Evolutionary conservation across 352 stramenopile species (phyloP), one percentile per base, ranked within the genome.

Genomic region (Phytophthora tubulina): DNA sequence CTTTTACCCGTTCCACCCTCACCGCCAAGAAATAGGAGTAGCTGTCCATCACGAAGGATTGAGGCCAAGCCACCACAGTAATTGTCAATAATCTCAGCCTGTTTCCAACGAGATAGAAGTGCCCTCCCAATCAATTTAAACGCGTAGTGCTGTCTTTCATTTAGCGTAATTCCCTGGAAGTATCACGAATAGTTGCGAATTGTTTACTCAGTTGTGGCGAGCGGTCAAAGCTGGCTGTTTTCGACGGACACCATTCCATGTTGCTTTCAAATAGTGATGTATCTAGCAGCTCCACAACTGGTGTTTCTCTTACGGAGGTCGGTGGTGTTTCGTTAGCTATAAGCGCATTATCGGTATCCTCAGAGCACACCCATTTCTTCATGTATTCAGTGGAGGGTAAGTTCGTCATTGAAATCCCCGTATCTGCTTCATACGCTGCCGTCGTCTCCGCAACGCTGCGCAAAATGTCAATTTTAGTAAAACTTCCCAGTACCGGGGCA

Each of bases 1-100:
- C 17, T 66, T 30, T 66, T 66, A 6, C 58, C 58, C 2, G 55
- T 63, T 10, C 45, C 45, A 35, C 45, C 45, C 30, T 66, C 35
- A 10, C 46, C 46, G 31, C 33, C 46, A 8, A 66, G 27, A 57
- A 66, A 66, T 7, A 56, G 15, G 10, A 7, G 39, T 13, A 41
- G 35, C 11, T 41, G 39, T 2, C 11, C 39, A 13, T 15, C 14
- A 2, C n/a, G 10, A n/a, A 46, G 14, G 6, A 2, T n/a, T 1
- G 10, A 15, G 5, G 13, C 10, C 6, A 46, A 0, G n/a, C 14
- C 5, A 17, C 6, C 4, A 3, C 4, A 8, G 9, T 5, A 14
- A 46, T n/a, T 46, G 14, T 7, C 13, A 14, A 5, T 46, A 46
- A 3, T 46, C 14, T 46, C 39, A 17, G 39, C 8, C 6, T 46